Conservation (phyloP, 768 basidiomycete genomes). For the Leucosporidium scottii region DNA sequence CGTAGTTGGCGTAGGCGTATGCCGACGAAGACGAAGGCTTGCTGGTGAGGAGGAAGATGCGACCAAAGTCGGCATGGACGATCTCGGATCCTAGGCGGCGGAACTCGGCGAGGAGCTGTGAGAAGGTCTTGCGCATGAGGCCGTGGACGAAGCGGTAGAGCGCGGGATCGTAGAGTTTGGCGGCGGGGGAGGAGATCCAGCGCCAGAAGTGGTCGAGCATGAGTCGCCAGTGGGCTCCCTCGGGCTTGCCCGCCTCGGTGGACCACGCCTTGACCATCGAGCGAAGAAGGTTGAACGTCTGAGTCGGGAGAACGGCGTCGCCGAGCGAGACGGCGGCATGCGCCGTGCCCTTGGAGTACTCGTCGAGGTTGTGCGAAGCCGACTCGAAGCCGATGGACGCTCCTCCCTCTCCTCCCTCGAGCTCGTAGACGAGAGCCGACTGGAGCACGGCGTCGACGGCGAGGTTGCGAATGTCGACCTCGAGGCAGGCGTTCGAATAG, state of each 20-base stretch:
- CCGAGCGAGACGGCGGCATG: conserved; percentile 71
- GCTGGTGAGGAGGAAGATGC: conserved; percentile 81
- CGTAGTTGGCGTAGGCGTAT: conserved; percentile 89
- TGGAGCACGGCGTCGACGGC: conserved; percentile 91
- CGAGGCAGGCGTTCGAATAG: conserved; percentile 87
- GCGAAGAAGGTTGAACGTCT: conserved; percentile 77
- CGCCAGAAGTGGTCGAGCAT: conserved; percentile 91
- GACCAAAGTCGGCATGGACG: conserved; percentile 86
- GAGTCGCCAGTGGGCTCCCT: conserved; percentile 41
- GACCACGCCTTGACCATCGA: conserved; percentile 86
- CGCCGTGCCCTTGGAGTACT: conserved; percentile 60
- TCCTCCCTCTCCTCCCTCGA: conserved; percentile 67
- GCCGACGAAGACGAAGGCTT: conserved; percentile 89
- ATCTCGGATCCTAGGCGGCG: conserved; percentile 87
- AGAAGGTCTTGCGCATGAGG: conserved; percentile 95
- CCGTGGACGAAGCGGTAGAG: conserved; percentile 89
- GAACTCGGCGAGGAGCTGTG: conserved; percentile 93
- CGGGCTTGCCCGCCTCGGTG: conserved; percentile 58
- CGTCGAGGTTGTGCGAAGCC: conserved; percentile 78
- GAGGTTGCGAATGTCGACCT: conserved; percentile 80
- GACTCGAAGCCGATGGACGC: conserved; percentile 82
- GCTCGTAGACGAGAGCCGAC: conserved; percentile 88
- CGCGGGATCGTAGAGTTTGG: conserved; percentile 83
- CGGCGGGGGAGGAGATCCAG: conserved; percentile 80
- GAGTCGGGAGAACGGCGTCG: conserved; percentile 77